Evolutionary conservation across 2,329 filamentous ascomycete species (phyloP), one percentile per base, ranked within the genome.

Genomic region (Aureobasidium sp.): DNA sequence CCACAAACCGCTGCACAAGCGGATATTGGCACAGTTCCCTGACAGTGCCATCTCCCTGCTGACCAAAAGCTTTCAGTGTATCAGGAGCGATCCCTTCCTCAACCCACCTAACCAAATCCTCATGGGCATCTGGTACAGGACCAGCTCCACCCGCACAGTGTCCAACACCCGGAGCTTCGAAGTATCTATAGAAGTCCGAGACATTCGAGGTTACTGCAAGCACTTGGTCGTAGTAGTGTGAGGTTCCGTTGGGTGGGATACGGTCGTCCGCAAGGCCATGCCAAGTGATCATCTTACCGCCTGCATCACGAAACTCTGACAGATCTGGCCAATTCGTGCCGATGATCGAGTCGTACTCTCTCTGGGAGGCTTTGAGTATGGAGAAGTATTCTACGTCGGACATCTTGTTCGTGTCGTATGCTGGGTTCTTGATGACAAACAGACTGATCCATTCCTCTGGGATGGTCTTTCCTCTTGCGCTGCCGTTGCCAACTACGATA

Each of bases 231-330:
- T 76, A 76, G 64, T 77, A 77, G 25, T 72, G 57, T 3, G 63
- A 62, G 0, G 71, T 74, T 2, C 74, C 73, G 9, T 70, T 68
- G 1, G 71, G 66, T 23, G 67, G 65, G 60, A 78, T 76, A 13
- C 75, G 61, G 21, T 71, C 61, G 61, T 77, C 74, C 2, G 68
- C 69, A 7, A 74, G 62, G 0, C 76, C 77, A 55, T 78, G 75
- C 71, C 72, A 78, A 1, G 70, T 73, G 17, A 79, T 69, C 65
- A 79, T 70, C 62, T 78, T 79, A 1, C 71, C 74, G 0, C 74
- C 75, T 1, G 64, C 60, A 0, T 64, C 53, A 29, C 68, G 68
- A 65, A 78, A 78, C 0, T 53, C 64, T 0, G 68, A 67, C 0
- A 78, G 67, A 61, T 77, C 70, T 1, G 74, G 70, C 45, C 75